Evolutionary conservation across 2,329 filamentous ascomycete genomes (phyloP), one percentile per base, ranked within the genome.

Genomic region (Nemania diffusa): DNA sequence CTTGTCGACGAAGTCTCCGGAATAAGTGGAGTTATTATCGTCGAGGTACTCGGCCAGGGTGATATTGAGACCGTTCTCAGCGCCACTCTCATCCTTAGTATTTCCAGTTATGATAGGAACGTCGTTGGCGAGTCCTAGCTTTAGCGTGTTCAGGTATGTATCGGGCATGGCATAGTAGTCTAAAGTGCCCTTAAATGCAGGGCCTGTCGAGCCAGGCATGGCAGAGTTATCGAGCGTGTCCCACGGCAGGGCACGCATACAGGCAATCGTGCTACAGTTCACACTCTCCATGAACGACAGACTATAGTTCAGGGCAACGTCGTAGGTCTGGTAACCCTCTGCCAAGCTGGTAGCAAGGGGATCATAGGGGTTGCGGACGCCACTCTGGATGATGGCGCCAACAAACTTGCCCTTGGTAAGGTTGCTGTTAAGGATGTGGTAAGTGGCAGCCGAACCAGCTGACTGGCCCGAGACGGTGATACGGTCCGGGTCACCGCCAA

Each of bases 101-200:
- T 77, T 77, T 24, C 76, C 75, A 0, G 76, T 78, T 13, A 78
- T 61, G n/a, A 78, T 60, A 22, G 74, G 73, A 2, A 78, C 72
- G 46, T 78, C 64, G 37, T 77, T 69, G 9, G 72, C 73, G 1
- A 71, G 51, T 32, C 75, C 75, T 1, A 73, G 56, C 22, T 65
- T 24, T 3, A 77, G 68, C 1, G 69, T 70, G 66, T 76, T 69
- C 20, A 65, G 63, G 65, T 77, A 78, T 15, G 69, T 75, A 62
- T 71, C 67, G 2, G 75, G 74, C 29, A 78, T 71, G 15, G 66
- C 56, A 44, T 70, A 70, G 32, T 64, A 61, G 59, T 70, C 69
- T 17, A 70, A 48, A 32, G 59, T 64, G 15, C 40, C 57, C 48
- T 62, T 64, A 24, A 64, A 69, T 57, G 62, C 57, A 11, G 51